Percentiles rank a stretch among this genome's conserved stretches.
Evolutionary conservation across 805 yeast genomes (phyloP).

Genomic region (Wickerhamomyces bisporus): DNA sequence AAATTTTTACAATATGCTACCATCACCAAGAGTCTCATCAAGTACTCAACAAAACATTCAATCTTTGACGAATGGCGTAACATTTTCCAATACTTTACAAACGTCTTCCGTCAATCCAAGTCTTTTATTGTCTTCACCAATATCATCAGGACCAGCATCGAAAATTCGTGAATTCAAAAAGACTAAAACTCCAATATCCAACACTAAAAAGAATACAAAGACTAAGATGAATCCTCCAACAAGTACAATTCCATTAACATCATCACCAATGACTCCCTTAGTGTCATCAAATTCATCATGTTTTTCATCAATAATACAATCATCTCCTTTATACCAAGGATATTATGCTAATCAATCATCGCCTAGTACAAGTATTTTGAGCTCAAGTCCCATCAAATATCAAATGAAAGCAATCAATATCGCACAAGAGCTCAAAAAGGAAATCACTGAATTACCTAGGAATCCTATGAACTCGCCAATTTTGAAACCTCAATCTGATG

Average conservation of each 20-base stretch:
- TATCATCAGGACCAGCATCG: constrained; percentile 12
- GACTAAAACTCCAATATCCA: not conserved
- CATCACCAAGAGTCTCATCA: constrained; percentile 8
- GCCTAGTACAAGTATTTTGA: constrained; percentile 14
- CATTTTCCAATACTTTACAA: not conserved
- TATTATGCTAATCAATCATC: constrained; percentile 22
- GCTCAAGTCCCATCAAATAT: constrained; percentile 21
- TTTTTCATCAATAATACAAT: constrained; percentile 25
- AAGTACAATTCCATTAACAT: constrained; percentile 5
- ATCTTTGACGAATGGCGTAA: constrained; percentile 8
- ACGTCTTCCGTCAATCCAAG: constrained; percentile 20
- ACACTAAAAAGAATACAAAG: not conserved
- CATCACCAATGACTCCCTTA: constrained; percentile 24
- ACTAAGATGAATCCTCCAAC: constrained; percentile 3
- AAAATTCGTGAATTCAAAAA: constrained; percentile 2
- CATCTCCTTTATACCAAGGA: constrained; percentile 26
- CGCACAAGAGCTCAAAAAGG: constrained; percentile 6
- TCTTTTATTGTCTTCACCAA: constrained; percentile 23
- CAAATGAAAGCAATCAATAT: constrained; percentile 22
- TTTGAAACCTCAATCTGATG: constrained; percentile 5
- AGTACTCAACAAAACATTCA: constrained; percentile 21
- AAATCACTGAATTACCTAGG: constrained; percentile 11
- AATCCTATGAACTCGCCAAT: constrained; percentile 21
- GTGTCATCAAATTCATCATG: constrained; percentile 18
- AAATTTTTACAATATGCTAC: constrained; percentile 4